A percentile compares a stretch with the other conserved stretches of the same genome.
phyloP scores from a whole-genome alignment of 140 eudicot genomes.

The Cichorium intybus region DNA sequence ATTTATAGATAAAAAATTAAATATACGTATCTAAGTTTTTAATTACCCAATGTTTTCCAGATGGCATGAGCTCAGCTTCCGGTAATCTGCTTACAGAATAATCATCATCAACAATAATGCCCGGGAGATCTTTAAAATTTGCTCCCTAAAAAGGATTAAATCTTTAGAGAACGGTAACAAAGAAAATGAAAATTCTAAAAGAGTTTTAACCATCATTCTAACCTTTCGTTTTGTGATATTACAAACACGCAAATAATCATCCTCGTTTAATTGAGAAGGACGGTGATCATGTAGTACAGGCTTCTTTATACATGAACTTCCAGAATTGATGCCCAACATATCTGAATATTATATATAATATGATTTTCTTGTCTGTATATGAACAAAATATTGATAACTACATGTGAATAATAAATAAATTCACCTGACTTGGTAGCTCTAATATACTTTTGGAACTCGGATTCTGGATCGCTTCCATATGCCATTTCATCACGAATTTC shows the following conservation, averaged over 20 bases:
- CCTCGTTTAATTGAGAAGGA: constrained; percentile 40
- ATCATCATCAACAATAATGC: constrained; percentile 42
- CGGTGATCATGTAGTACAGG: constrained; percentile 54
- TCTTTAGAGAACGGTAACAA: neutral
- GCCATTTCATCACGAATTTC: constrained; percentile 42
- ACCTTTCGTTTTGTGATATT: constrained; percentile 55
- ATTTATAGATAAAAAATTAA: neutral
- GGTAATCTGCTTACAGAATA: constrained; percentile 43
- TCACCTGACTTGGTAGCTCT: constrained; percentile 50
- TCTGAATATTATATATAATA: too few species aligned
- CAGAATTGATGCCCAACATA: constrained; percentile 42
- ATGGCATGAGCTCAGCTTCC: constrained; percentile 39
- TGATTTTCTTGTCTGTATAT: too few species aligned
- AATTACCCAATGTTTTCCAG: constrained; percentile 68
- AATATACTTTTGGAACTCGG: constrained; percentile 49
- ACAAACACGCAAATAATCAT: constrained; percentile 56
- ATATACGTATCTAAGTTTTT: neutral
- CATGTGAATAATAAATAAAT: neutral
- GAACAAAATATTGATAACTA: too few species aligned
- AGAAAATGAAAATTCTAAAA: neutral
- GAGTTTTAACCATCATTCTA: neutral
- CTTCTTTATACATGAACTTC: constrained; percentile 16
- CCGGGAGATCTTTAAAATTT: constrained; percentile 65
- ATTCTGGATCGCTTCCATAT: constrained; percentile 38
- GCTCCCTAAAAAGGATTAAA: constrained; percentile 57